Conservation (phyloP, 2,329 filamentous ascomycete species). For the Beauveria sp. region DNA sequence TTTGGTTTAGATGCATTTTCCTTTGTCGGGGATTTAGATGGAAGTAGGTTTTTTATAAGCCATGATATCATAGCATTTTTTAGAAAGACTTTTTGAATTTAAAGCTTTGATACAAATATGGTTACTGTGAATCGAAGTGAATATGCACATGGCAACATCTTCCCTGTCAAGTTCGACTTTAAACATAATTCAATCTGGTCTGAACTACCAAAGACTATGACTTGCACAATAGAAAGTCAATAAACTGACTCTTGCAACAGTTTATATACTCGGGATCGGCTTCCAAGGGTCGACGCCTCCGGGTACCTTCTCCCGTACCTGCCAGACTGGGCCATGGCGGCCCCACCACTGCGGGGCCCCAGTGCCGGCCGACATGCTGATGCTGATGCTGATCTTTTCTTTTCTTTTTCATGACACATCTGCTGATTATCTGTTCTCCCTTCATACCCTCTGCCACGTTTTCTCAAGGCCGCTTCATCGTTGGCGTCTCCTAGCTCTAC, state of each 20-base stretch:
- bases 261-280: background rate
- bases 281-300: background rate
- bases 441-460: background rate
- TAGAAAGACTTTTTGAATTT: too few species aligned
- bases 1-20: background rate
- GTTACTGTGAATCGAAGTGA: too few species aligned
- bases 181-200: too few species aligned
- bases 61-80: background rate
- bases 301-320: slow-evolving; percentile 3
- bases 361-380: background rate
- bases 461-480: background rate
- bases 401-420: background rate
- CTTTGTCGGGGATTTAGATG: background rate
- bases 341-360: background rate
- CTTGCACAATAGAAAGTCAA: too few species aligned
- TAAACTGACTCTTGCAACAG: too few species aligned
- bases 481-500: background rate
- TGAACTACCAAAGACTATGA: too few species aligned
- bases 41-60: too few species aligned
- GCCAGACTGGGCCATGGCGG: background rate
- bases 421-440: background rate
- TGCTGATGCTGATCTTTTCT: background rate
- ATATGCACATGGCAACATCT: too few species aligned
- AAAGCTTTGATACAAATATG: too few species aligned
- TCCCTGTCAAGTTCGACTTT: too few species aligned